Evolutionary conservation across 306 rosid species (phyloP).

Genomic region (Cicer judaicum): DNA sequence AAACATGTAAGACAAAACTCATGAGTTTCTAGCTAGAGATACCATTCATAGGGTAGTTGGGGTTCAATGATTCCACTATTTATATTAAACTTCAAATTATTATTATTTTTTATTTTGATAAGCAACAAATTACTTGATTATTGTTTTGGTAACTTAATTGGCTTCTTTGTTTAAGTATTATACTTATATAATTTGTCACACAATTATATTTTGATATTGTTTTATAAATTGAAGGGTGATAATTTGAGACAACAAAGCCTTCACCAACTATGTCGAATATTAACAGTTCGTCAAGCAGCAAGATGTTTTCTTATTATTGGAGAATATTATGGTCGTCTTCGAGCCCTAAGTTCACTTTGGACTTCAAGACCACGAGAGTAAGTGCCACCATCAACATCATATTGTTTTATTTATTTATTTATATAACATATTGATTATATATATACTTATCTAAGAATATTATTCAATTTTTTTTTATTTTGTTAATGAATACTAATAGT

Average conservation of each 20-base stretch:
- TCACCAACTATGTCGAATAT: constrained; percentile 72
- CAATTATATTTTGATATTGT: background rate
- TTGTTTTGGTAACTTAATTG: background rate
- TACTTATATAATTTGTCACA: background rate
- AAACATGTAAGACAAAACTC: constrained; percentile 48
- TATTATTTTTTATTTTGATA: too few relatives aligned
- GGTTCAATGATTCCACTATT: constrained; percentile 34
- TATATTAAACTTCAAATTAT: background rate
- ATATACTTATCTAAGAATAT: too few relatives aligned
- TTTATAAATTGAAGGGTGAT: constrained; percentile 69
- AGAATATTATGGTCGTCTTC: constrained; percentile 79
- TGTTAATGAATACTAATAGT: too few relatives aligned
- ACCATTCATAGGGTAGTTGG: constrained; percentile 51
- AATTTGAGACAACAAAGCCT: constrained; percentile 87
- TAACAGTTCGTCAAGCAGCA: constrained; percentile 81
- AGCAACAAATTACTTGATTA: background rate
- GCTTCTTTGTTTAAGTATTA: background rate
- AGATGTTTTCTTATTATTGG: constrained; percentile 82
- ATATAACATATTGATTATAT: too few relatives aligned
- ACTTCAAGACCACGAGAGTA: constrained; percentile 89
- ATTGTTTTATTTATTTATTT: too few relatives aligned
- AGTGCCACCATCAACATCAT: background rate
- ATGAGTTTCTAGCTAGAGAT: constrained; percentile 36
- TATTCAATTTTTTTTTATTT: too few relatives aligned
- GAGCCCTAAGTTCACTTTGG: constrained; percentile 97